Percentiles rank a stretch among this genome's conserved stretches.
phyloP scores from a whole-genome alignment of 805 yeast genomes.

The Candida methanosorbosa region DNA sequence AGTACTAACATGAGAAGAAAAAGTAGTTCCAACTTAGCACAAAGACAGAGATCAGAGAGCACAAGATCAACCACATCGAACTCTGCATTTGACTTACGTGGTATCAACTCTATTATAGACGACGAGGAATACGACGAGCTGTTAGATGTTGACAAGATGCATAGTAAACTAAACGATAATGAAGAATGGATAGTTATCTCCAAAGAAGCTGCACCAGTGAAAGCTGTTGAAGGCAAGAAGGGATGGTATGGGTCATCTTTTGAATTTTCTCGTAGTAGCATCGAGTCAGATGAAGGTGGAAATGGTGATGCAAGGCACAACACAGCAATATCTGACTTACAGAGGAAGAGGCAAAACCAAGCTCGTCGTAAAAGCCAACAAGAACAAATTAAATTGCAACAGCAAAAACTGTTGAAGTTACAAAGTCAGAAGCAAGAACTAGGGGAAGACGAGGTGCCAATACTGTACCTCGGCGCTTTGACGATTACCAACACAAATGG shows the following conservation, averaged over 20 bases:
- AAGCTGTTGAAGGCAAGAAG: not conserved
- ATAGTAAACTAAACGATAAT: not conserved
- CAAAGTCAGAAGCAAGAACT: too few relatives aligned
- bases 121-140: slow-evolving; percentile 19
- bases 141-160: slow-evolving; percentile 13
- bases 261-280: not conserved
- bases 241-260: not conserved
- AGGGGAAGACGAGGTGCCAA: not conserved
- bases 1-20: not conserved
- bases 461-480: slow-evolving; percentile 11
- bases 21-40: not conserved
- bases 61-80: not conserved
- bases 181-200: slow-evolving; percentile 21
- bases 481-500: slow-evolving; percentile 15
- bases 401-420: too few relatives aligned
- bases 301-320: too few relatives aligned
- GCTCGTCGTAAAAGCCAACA: too few relatives aligned
- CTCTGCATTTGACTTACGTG: not conserved
- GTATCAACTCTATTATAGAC: slow-evolving; percentile 14
- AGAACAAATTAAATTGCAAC: too few relatives aligned
- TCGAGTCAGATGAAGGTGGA: too few relatives aligned
- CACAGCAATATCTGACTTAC: too few relatives aligned
- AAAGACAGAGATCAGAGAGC: not conserved
- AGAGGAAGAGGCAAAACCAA: too few relatives aligned
- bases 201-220: not conserved